Conservation (phyloP, 306 rosid species). For the Pterocarpus santalinus region DNA sequence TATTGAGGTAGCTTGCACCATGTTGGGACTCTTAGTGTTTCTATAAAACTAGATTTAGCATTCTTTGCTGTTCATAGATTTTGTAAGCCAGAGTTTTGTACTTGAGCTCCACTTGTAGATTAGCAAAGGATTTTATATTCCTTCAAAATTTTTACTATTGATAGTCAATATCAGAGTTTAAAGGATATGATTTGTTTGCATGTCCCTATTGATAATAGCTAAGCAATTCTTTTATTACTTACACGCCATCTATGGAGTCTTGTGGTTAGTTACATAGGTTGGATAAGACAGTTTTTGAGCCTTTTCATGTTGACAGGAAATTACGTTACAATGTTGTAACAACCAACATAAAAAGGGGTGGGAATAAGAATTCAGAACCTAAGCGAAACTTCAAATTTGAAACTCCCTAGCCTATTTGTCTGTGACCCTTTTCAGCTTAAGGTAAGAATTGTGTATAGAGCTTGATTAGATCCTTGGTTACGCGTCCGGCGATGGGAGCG, state of each 20-base stretch:
- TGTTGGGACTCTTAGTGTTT: neutral
- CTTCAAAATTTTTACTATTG: neutral
- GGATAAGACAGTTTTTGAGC: neutral
- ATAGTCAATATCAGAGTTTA: constrained; percentile 26
- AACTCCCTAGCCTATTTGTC: neutral
- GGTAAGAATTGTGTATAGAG: neutral
- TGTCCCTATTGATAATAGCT: neutral
- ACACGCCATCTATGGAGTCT: neutral
- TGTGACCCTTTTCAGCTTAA: neutral
- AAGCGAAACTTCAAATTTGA: constrained; percentile 22
- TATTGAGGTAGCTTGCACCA: constrained; percentile 30
- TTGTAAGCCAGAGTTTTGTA: constrained; percentile 37
- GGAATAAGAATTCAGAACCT: neutral
- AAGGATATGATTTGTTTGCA: constrained; percentile 33
- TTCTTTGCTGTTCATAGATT: constrained; percentile 62
- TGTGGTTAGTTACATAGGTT: constrained; percentile 18
- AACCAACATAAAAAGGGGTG: neutral
- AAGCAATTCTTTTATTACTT: constrained; percentile 22
- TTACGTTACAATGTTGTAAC: neutral
- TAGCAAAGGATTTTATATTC: constrained; percentile 26
- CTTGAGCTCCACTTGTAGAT: constrained; percentile 44
- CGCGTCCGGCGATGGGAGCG: too few relatives aligned
- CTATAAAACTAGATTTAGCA: constrained; percentile 42
- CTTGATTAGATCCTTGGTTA: constrained; percentile 19
- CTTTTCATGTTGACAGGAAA: constrained; percentile 7